Base-by-base conservation (phyloP, 345 rosid genomes). In the Euphorbia tirucalli region DNA sequence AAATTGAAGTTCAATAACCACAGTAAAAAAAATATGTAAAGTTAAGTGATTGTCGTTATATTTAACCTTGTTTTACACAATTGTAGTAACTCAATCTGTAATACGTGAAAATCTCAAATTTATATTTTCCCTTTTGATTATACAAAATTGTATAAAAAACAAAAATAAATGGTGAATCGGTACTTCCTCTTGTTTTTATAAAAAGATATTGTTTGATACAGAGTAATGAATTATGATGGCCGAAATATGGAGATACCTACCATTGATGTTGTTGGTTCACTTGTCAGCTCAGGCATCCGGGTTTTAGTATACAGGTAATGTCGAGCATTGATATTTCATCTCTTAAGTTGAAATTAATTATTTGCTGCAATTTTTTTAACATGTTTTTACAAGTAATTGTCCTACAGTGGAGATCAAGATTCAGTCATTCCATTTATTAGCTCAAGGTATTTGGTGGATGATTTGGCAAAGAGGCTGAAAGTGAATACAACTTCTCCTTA, bases 401-500 rank as follows among this genome's bases (percentile, higher is more conserved):
- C 25, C 5, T 15, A 49, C 72, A 74, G 77, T 48, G 77, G 78
- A 43, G 78, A 75, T 49, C 78, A 75, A 55, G 78, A 75, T 68
- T 61, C 78, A 8, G 69, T 41, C 0, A 16, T 75, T 16, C 74
- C 70, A 41, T 67, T 69, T 28, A 61, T 13, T 6, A 65, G 78
- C 3, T 32, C 68, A 14, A 69, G 70, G 41, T 55, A 15, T 11
- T 54, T 69, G 74, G 78, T 69, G 21, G 30, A 55, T 54, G 65
- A 25, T 14, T 63, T 75, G 59, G 78, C 74, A 6, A 75, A 55
- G 49, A 35, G 48, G 52, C 10, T 70, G 65, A 59, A 30, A 18
- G 16, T 76, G 49, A 61, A 65, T 24, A 18, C 61, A 41, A 70
- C 79, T 1, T 24, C 43, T 3, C 22, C 79, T 41, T 76, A 76